These are phyloP conservation scores for Wickerhamiella domercqiae DNA, from an alignment of 805 yeast genomes.

Conservation along the genomic window DNA sequence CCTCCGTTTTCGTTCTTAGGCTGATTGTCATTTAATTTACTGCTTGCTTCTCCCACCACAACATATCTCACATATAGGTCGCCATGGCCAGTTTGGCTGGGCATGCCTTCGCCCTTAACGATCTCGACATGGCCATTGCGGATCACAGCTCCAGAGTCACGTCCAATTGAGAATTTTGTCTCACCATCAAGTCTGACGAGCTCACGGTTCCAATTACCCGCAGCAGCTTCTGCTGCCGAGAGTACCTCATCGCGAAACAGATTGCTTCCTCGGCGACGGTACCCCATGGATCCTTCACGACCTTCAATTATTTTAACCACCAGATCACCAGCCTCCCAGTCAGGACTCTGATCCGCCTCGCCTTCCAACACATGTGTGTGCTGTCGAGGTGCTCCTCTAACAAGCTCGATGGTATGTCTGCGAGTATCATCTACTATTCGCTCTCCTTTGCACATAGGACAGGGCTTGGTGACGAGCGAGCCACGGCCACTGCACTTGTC, in stretches of 20 bases:
- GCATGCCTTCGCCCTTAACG: slow-evolving; percentile 76
- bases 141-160: slow-evolving; percentile 39
- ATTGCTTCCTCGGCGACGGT: slow-evolving; percentile 59
- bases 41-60: slow-evolving; percentile 24
- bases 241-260: slow-evolving; percentile 72
- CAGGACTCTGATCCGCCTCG: slow-evolving; percentile 77
- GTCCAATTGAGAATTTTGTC: slow-evolving; percentile 32
- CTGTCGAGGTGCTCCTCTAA: slow-evolving; percentile 56
- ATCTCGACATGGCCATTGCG: slow-evolving; percentile 57
- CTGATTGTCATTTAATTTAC: too few species aligned
- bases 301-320: slow-evolving; percentile 46
- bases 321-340: slow-evolving; percentile 68
- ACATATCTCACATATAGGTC: slow-evolving; percentile 34
- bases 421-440: slow-evolving; percentile 45
- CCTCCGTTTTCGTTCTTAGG: too few species aligned
- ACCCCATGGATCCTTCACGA: slow-evolving; percentile 49
- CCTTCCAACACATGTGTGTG: slow-evolving; percentile 46
- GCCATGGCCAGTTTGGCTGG: slow-evolving; percentile 33
- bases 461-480: slow-evolving; percentile 42
- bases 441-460: slow-evolving; percentile 56
- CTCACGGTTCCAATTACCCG: slow-evolving; percentile 67
- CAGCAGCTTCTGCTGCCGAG: slow-evolving; percentile 50
- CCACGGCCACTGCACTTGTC: slow-evolving; percentile 74
- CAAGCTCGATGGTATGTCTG: slow-evolving; percentile 43
- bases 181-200: slow-evolving; percentile 53